Conservation (phyloP, 2,329 filamentous ascomycete species). For the Botrytis hyacinthi region DNA sequence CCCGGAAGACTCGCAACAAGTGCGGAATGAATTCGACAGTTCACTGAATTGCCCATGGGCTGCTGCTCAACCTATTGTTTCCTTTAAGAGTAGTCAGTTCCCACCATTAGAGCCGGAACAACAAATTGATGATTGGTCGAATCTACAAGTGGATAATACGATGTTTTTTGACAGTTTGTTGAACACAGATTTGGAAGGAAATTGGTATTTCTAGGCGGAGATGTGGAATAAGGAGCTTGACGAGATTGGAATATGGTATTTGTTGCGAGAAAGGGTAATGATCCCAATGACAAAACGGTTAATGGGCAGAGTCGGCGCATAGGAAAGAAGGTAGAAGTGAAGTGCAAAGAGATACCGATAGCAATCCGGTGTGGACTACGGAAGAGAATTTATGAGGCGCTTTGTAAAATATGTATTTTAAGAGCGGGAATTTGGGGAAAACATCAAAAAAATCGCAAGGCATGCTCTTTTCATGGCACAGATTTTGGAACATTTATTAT, state of each 20-base stretch:
- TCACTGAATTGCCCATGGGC: not conserved
- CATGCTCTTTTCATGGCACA: not conserved
- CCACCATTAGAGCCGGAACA: conserved; percentile 25
- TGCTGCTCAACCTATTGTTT: conserved; percentile 26
- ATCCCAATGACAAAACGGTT: too few relatives aligned
- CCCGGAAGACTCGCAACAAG: not conserved
- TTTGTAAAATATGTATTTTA: not conserved
- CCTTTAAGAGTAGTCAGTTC: conserved; percentile 32
- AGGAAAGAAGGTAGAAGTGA: not conserved
- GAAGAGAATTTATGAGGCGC: not conserved
- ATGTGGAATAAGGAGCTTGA: not conserved
- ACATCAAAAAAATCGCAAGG: not conserved
- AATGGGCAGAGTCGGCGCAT: not conserved
- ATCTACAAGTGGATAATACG: conserved; percentile 33
- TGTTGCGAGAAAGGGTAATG: not conserved
- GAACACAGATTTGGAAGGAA: conserved; percentile 37
- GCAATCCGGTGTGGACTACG: not conserved
- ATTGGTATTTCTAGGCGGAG: conserved; percentile 34
- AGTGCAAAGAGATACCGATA: not conserved
- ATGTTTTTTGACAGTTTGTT: conserved; percentile 37
- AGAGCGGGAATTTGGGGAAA: not conserved
- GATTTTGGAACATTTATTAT: not conserved
- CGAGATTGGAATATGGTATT: not conserved
- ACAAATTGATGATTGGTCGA: conserved; percentile 29
- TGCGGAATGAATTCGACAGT: not conserved